These are phyloP conservation scores for Puccinia horiana DNA, from an alignment of 1,284 basidiomycete genomes.

Conservation along the genomic window DNA sequence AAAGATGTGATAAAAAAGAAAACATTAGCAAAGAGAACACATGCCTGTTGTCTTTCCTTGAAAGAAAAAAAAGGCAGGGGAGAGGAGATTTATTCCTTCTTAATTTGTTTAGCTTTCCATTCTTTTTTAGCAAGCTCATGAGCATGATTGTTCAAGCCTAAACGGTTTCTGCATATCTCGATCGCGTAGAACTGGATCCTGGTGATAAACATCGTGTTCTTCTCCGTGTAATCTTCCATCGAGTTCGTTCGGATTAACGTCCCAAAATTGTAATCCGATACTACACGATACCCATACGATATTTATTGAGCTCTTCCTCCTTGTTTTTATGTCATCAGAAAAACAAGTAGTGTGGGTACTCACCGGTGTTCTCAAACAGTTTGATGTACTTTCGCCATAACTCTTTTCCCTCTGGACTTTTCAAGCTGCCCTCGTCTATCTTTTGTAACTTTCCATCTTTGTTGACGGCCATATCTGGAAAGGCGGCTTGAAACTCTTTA, in stretches of 20 bases:
- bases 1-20: too few species aligned
- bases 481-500: slow-evolving; percentile 72
- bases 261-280: slow-evolving; percentile 96
- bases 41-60: not conserved
- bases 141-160: slow-evolving; percentile 87
- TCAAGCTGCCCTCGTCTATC: slow-evolving; percentile 92
- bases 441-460: slow-evolving; percentile 68
- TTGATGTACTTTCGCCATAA: slow-evolving; percentile 88
- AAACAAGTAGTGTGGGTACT: slow-evolving; percentile 34
- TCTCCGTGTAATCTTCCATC: slow-evolving; percentile 80
- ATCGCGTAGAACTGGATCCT: slow-evolving; percentile 81
- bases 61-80: not conserved
- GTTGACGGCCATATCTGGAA: slow-evolving; percentile 76
- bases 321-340: not conserved
- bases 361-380: slow-evolving; percentile 66
- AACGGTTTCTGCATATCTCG: slow-evolving; percentile 89
- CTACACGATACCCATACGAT: slow-evolving; percentile 50
- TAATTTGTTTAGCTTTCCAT: slow-evolving; percentile 65
- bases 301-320: slow-evolving; percentile 59
- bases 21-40: not conserved
- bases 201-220: slow-evolving; percentile 83
- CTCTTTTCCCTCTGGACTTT: slow-evolving; percentile 84
- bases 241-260: slow-evolving; percentile 85
- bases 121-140: slow-evolving; percentile 61
- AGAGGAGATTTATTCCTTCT: slow-evolving; percentile 60